Evolutionary conservation across 345 rosid species (phyloP).

Genomic region (Brassica nigra): DNA sequence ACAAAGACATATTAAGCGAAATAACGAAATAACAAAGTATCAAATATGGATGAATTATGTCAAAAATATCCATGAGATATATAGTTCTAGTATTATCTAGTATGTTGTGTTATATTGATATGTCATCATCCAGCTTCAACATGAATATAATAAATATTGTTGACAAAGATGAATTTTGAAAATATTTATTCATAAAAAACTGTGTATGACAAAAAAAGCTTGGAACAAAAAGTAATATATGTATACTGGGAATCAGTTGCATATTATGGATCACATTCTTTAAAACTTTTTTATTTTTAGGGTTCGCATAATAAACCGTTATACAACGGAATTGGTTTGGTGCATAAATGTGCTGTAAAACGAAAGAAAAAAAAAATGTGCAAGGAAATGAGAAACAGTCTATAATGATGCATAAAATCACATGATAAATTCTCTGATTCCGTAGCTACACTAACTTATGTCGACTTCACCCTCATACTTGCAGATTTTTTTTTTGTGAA

Average conservation of each 20-base stretch:
- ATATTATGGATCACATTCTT: no score
- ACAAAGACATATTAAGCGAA: conserved; percentile 22
- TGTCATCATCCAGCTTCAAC: neutral
- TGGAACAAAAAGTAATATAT: neutral
- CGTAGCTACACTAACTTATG: no score
- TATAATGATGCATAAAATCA: no score
- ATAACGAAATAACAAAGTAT: neutral
- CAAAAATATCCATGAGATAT: neutral
- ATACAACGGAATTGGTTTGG: no score
- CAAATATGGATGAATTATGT: neutral
- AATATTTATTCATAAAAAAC: neutral
- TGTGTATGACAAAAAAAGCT: neutral
- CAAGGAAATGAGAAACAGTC: no score
- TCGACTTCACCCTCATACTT: no score
- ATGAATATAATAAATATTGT: neutral
- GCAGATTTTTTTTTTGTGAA: no score
- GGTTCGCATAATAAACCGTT: no score
- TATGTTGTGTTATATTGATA: neutral
- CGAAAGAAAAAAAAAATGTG: no score
- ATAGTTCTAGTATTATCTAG: neutral
- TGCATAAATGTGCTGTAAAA: no score
- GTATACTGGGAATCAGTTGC: neutral
- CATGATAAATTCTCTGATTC: no score
- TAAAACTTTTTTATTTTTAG: no score
- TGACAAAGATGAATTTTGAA: neutral